These are phyloP conservation scores for Malassezia furfur DNA, from an alignment of 1,284 basidiomycete genomes.

Conservation along the genomic window DNA sequence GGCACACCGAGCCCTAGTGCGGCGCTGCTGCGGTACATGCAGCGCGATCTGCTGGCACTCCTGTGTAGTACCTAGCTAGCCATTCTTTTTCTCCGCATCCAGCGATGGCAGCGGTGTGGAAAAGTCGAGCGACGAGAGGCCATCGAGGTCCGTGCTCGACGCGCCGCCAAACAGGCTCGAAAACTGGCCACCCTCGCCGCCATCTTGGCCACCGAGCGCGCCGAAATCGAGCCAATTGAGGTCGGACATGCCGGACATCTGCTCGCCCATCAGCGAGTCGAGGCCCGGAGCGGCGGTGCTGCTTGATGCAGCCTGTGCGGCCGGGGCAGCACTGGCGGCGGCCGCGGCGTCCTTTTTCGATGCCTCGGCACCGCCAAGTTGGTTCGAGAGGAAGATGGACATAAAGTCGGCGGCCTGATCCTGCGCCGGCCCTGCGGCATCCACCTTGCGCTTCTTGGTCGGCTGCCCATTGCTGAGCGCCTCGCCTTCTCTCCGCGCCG, in stretches of 20 bases:
- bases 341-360: neutral
- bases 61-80: neutral
- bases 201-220: neutral
- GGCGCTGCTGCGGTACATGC: constrained; percentile 7
- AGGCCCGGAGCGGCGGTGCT: neutral
- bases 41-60: constrained; percentile 9
- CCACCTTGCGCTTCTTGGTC: constrained; percentile 3
- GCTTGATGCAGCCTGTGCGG: neutral
- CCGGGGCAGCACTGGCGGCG: neutral
- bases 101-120: neutral
- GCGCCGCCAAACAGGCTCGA: neutral
- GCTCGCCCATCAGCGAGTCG: neutral
- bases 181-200: neutral
- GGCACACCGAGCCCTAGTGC: constrained; percentile 10
- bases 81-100: constrained; percentile 1
- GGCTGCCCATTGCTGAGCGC: neutral
- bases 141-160: neutral
- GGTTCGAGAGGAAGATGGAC: neutral
- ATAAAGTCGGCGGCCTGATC: neutral
- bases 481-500: neutral
- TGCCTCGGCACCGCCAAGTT: neutral
- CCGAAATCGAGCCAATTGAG: constrained; percentile 13
- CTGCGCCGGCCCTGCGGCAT: neutral
- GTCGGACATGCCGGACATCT: constrained; percentile 2
- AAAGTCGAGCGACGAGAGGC: constrained; percentile 3